Conservation (phyloP, 306 rosid species). For the Dalbergia cochinchinensis region DNA sequence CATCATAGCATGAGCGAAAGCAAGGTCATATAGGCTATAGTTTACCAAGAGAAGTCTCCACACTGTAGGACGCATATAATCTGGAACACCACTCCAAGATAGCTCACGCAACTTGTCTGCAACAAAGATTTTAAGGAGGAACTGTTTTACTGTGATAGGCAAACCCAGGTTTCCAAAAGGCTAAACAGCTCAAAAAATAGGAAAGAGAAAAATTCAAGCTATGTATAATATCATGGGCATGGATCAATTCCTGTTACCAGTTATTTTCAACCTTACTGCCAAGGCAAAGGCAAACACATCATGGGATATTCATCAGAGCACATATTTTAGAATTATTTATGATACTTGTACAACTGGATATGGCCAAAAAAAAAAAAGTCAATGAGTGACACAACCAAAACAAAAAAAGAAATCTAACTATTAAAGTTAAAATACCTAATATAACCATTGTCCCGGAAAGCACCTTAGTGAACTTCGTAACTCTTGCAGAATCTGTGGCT, state of each 20-base stretch:
- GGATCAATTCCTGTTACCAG: background rate
- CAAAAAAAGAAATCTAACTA: background rate
- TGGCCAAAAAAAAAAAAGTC: constrained; percentile 16
- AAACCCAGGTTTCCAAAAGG: constrained; percentile 17
- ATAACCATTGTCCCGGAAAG: constrained; percentile 77
- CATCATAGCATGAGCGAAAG: constrained; percentile 11
- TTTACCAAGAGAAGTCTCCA: constrained; percentile 96
- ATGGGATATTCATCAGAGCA: constrained; percentile 13
- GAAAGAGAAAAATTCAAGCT: background rate
- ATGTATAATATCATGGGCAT: background rate
- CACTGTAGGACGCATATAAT: constrained; percentile 78
- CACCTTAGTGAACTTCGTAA: constrained; percentile 83
- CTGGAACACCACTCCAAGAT: constrained; percentile 92
- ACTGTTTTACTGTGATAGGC: background rate
- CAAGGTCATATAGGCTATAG: background rate
- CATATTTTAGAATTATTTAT: background rate
- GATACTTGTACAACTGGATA: constrained; percentile 12
- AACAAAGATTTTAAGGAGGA: constrained; percentile 41
- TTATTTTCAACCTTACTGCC: constrained; percentile 3
- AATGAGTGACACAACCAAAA: constrained; percentile 2
- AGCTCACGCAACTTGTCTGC: constrained; percentile 84
- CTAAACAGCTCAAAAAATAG: background rate
- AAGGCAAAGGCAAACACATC: constrained; percentile 10
- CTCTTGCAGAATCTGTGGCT: constrained; percentile 85
- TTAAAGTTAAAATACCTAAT: constrained; percentile 57